Conservation (phyloP, 345 rosid genomes). For the Brassica juncea region DNA sequence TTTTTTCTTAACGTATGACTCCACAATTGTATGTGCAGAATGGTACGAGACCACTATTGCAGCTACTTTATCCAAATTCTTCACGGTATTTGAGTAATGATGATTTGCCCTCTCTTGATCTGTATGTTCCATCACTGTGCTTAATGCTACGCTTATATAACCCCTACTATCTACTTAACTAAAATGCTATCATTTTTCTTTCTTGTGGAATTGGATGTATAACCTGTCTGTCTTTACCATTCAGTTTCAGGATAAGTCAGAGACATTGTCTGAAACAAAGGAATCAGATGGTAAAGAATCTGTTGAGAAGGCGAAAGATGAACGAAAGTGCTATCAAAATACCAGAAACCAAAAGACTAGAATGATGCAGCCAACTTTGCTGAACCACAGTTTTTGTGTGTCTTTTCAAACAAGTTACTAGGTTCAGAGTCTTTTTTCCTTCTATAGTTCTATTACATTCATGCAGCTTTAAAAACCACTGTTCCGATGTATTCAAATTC, state of each 20-base stretch:
- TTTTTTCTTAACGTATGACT: slow-evolving; percentile 6
- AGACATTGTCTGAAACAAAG: slow-evolving; percentile 44
- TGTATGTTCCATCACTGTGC: slow-evolving; percentile 63
- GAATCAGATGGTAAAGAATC: slow-evolving; percentile 40
- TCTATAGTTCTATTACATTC: neutral
- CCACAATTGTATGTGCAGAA: slow-evolving; percentile 49
- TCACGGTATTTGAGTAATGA: slow-evolving; percentile 74
- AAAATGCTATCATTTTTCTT: neutral
- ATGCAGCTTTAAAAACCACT: neutral
- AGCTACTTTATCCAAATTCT: slow-evolving; percentile 80
- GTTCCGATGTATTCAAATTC: slow-evolving; percentile 3
- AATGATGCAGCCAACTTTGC: slow-evolving; percentile 23
- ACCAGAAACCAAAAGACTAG: slow-evolving; percentile 5
- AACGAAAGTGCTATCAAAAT: slow-evolving; percentile 52
- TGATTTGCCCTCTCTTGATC: slow-evolving; percentile 67
- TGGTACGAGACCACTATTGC: slow-evolving; percentile 74
- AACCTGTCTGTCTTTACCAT: slow-evolving; percentile 2
- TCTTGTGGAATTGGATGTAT: neutral
- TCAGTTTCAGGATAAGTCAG: slow-evolving; percentile 52
- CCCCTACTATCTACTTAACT: slow-evolving; percentile 1
- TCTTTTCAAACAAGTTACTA: neutral
- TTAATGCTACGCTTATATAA: slow-evolving; percentile 51
- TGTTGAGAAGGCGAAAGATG: slow-evolving; percentile 34
- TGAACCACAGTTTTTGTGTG: neutral
- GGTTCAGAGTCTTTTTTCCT: slow-evolving; percentile 1